Evolutionary conservation across 139 green algal species (phyloP), one percentile per base, ranked within the genome.

Genomic region (Ettlia oleoabundans): DNA sequence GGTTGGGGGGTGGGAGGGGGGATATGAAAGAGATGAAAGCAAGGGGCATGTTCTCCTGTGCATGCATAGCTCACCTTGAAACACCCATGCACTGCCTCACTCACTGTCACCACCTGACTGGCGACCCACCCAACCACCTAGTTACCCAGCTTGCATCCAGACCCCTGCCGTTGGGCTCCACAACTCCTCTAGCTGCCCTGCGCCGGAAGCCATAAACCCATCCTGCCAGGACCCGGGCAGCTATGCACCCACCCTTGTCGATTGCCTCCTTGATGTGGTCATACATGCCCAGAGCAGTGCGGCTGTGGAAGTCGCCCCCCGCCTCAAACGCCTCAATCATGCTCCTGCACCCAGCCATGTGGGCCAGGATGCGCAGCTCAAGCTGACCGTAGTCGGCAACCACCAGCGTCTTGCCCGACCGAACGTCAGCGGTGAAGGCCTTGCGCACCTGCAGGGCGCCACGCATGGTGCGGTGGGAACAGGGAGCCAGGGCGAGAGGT

Each of bases 351-450:
- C 91, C 40, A 0, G 97, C 92, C 88, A 99, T 95, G 89, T 99
- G 96, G 15, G 97, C 97, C 73, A 99, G 91, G 61, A 99, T 89
- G 37, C 97, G 95, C 85, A 99, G 92, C 93, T 99, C 97, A 78
- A 99, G 92, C 93, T 99, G 97, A 0, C 97, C 96, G 67, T 99
- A 99, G 84, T 99, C 97, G 1, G 95, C 95, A 80, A 99, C 97
- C 40, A 99, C 86, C n/a, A 99, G 92, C 8, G 90, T 94, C 41
- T 96, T 92, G 71, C 92, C 95, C 9, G 77, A 37, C 3, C 68
- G 64, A 30, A 83, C 78, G 68, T 95, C 91, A 3, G 94, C 93
- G 15, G 80, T 93, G 91, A 99, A 98, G 1, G 96, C 95, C 82
- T 96, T 87, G 58, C 95, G 91, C 15, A 97, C 91, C 91, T 95